These are phyloP conservation scores for Madurella mycetomatis DNA, from an alignment of 2,329 filamentous ascomycete species.

Conservation along the genomic window DNA sequence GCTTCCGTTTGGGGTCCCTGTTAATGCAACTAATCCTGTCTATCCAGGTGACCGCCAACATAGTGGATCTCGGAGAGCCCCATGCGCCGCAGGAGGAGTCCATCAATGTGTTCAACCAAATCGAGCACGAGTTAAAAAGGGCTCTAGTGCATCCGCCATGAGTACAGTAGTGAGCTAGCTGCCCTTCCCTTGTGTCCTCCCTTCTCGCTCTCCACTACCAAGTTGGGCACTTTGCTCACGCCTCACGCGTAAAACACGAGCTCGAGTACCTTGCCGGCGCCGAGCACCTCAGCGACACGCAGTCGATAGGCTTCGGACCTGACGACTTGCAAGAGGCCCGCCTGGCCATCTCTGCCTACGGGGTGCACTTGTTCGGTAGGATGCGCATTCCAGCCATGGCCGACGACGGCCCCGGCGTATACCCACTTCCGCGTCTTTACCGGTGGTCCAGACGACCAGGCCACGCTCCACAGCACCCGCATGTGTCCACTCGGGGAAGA, in stretches of 20 bases:
- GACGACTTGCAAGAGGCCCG: slow-evolving; percentile 43
- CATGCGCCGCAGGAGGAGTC: slow-evolving; percentile 49
- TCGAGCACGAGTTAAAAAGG: slow-evolving; percentile 49
- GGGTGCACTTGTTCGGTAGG: slow-evolving; percentile 47
- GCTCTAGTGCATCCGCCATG: slow-evolving; percentile 46
- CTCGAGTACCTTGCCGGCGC: slow-evolving; percentile 52
- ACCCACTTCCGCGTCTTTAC: slow-evolving; percentile 47
- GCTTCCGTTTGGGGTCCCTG: not conserved
- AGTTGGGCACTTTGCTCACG: not conserved
- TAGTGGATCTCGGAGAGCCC: slow-evolving; percentile 44
- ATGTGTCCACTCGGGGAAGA: not conserved
- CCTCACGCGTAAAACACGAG: slow-evolving; percentile 43
- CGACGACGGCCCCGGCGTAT: slow-evolving; percentile 36
- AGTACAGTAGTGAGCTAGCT: slow-evolving; percentile 39
- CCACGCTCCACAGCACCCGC: slow-evolving; percentile 43
- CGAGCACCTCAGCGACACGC: slow-evolving; percentile 34
- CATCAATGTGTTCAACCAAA: slow-evolving; percentile 44
- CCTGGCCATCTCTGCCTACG: slow-evolving; percentile 44
- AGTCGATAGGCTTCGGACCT: slow-evolving; percentile 35
- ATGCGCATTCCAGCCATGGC: slow-evolving; percentile 41
- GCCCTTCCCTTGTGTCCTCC: not conserved
- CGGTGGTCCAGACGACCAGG: slow-evolving; percentile 37
- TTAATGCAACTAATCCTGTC: not conserved
- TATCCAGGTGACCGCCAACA: slow-evolving; percentile 47
- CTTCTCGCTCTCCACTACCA: not conserved